These are phyloP conservation scores for Smallanthus sonchifolius DNA, from an alignment of 129 eudicot genomes.

Conservation along the genomic window DNA sequence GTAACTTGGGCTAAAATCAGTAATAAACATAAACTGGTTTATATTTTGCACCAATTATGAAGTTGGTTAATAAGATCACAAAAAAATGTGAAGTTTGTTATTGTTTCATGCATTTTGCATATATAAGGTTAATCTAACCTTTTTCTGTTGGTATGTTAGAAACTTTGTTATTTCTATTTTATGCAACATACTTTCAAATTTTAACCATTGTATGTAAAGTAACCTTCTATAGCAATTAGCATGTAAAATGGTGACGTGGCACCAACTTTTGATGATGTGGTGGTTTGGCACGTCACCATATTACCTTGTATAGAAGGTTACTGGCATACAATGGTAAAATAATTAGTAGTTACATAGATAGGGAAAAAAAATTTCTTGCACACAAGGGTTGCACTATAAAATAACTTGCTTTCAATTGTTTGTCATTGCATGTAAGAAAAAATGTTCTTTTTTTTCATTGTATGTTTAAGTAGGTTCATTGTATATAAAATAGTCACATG, in stretches of 20 bases:
- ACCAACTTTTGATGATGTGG: neutral
- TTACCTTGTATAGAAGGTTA: neutral
- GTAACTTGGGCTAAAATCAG: neutral
- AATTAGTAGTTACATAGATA: too few relatives aligned
- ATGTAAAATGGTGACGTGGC: neutral
- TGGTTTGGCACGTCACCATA: neutral
- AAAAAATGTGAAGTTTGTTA: neutral
- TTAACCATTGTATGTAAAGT: neutral
- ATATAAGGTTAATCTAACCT: neutral
- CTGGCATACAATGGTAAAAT: neutral
- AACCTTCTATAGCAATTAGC: too few relatives aligned
- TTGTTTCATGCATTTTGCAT: neutral
- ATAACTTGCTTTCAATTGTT: too few relatives aligned
- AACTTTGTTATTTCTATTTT: neutral
- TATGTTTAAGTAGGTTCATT: too few relatives aligned
- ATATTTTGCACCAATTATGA: neutral
- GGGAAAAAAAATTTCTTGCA: too few relatives aligned
- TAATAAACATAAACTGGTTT: neutral
- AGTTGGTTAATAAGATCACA: neutral
- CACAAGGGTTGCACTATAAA: too few relatives aligned
- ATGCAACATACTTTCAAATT: neutral
- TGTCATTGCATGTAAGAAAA: too few relatives aligned
- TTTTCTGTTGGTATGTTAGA: neutral
- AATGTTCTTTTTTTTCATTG: too few relatives aligned
- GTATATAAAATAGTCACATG: too few relatives aligned